A percentile compares a stretch with the other conserved stretches of the same genome.
Conservation (phyloP, 257 asterid species). For the Capsicum chinense region DNA sequence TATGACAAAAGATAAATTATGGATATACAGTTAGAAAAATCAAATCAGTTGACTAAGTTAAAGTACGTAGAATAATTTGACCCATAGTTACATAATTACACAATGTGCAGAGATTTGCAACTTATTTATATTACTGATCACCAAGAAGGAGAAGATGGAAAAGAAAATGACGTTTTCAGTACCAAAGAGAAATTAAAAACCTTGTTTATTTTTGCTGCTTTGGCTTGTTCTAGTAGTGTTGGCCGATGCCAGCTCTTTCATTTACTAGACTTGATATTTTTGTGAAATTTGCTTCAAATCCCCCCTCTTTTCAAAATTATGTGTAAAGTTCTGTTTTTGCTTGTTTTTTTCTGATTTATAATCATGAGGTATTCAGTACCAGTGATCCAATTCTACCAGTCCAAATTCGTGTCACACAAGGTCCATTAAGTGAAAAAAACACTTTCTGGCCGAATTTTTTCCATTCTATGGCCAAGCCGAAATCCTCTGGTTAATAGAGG, state of each 20-base stretch:
- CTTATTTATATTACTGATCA: not conserved
- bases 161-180: not conserved
- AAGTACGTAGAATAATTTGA: too few relatives aligned
- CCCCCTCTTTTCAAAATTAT: not conserved
- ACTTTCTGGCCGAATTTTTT: too few relatives aligned
- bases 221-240: not conserved
- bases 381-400: not conserved
- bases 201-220: not conserved
- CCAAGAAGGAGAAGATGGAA: not conserved
- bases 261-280: not conserved
- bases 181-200: not conserved
- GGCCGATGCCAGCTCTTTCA: not conserved
- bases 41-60: too few relatives aligned
- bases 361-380: not conserved
- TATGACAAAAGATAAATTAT: too few relatives aligned
- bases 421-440: too few relatives aligned
- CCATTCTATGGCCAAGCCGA: accelerated
- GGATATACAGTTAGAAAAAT: too few relatives aligned
- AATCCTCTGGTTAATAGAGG: too few relatives aligned
- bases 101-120: not conserved
- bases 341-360: not conserved
- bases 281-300: not conserved
- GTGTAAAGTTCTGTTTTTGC: not conserved
- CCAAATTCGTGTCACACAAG: not conserved
- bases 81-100: too few relatives aligned